A percentile compares a stretch with the other conserved stretches of the same genome.
Evolutionary conservation across 2,329 filamentous ascomycete genomes (phyloP).

Genomic region (Botrytis paeoniae): DNA sequence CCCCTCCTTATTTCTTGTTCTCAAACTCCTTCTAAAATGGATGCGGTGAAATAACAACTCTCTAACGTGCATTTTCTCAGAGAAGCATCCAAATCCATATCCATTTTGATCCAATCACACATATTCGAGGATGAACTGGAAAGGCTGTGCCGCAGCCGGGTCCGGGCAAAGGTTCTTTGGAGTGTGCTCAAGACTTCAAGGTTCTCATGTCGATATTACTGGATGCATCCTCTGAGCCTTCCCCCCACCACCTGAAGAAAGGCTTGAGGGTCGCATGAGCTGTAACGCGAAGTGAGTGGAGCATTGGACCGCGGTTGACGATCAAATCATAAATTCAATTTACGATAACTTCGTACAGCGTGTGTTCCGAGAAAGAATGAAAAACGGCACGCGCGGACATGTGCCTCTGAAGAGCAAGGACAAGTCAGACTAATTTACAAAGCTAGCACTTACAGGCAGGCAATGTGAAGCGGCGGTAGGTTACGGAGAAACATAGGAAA

Average conservation of each 20-base stretch:
- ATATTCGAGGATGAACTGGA: not conserved
- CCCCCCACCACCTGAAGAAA: slow-evolving; percentile 16
- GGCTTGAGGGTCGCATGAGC: slow-evolving; percentile 28
- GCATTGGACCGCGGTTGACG: slow-evolving; percentile 26
- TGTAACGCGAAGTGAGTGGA: slow-evolving; percentile 25
- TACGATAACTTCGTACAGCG: slow-evolving; percentile 17
- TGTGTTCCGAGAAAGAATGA: slow-evolving; percentile 17
- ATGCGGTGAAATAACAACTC: slow-evolving; percentile 14
- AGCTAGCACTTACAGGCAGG: slow-evolving; percentile 9
- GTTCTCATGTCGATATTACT: slow-evolving; percentile 10
- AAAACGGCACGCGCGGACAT: slow-evolving; percentile 23
- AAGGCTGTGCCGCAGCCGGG: slow-evolving; percentile 22
- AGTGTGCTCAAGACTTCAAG: not conserved
- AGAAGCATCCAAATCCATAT: not conserved
- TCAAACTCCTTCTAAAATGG: slow-evolving; percentile 12
- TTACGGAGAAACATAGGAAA: slow-evolving; percentile 2
- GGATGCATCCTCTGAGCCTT: slow-evolving; percentile 11
- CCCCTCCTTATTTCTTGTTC: not conserved
- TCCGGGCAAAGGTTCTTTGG: slow-evolving; percentile 8
- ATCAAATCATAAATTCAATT: slow-evolving; percentile 26
- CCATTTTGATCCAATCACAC: not conserved
- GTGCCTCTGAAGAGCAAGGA: slow-evolving; percentile 17
- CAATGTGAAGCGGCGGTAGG: slow-evolving; percentile 15
- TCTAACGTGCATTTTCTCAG: not conserved
- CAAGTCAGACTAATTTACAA: slow-evolving; percentile 20